Base-by-base conservation (phyloP, 2,329 filamentous ascomycete genomes). In the Colletotrichum sp. region DNA sequence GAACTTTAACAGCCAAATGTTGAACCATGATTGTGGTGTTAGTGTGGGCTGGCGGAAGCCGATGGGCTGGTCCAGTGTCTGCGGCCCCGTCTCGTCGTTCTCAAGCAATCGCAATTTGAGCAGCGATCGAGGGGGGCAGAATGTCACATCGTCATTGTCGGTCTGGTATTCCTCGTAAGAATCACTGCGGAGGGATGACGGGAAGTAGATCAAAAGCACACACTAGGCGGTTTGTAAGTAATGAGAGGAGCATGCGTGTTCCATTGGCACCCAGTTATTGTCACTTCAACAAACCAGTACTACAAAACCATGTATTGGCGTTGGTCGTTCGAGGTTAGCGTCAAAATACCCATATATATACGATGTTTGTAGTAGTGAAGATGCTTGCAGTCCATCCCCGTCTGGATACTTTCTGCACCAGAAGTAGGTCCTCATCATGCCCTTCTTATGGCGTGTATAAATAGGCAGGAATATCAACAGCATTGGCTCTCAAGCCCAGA, bases 21-120 rank as follows among this genome's bases (percentile, higher is more conserved):
- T 48, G 43, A 43, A 43, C 18, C 9, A 48, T 48, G 43, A 21
- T 48, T 0, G 0, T 48, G 43, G 43, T 48, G 18, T 4, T 48
- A 48, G 5, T 12, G 18, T 12, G 38, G 1, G 12, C 0, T 12
- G 5, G 1, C 10, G 1, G 5, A 21, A 3, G 12, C 12, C 38
- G 38, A n/a, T 48, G 10, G 38, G 38, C 26, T 28, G 26, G 26
- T 28, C 26, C 26, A 28, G 26, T 28, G 26, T 28, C 26, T 28
- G 26, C 38, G 18, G 18, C 38, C 38, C 9, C 38, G 38, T 48
- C 9, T 48, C 38, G 4, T 7, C 5, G 9, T 48, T 10, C 8
- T 43, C 18, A n/a, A 48, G 3, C 4, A 7, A 48, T 4, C 10
- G 18, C 43, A 13, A 21, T 48, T 13, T 0, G 9, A 48, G 43